phyloP scores from a whole-genome alignment of 306 rosid genomes.

The Canavalia ensiformis region DNA sequence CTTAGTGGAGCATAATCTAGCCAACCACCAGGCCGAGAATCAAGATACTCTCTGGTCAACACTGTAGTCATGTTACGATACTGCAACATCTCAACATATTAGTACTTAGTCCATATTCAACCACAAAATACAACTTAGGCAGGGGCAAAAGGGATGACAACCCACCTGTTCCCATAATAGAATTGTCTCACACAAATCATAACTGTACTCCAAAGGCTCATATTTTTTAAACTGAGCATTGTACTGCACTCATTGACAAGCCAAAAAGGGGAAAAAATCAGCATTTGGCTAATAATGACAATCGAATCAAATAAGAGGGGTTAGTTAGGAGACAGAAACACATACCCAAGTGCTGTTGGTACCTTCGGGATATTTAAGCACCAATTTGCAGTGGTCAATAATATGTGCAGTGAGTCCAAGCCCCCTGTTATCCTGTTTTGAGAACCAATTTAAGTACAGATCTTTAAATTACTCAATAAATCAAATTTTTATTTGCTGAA shows the following conservation, averaged over 20 bases:
- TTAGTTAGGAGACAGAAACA: slow-evolving; percentile 30
- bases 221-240: slow-evolving; percentile 84
- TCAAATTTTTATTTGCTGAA: no score
- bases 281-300: slow-evolving; percentile 29
- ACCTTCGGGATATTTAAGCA: slow-evolving; percentile 85
- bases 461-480: not conserved
- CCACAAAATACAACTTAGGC: slow-evolving; percentile 32
- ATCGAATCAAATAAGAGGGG: slow-evolving; percentile 10
- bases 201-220: slow-evolving; percentile 86
- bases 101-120: slow-evolving; percentile 50
- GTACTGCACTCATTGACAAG: slow-evolving; percentile 67
- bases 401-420: slow-evolving; percentile 92
- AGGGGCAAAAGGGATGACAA: slow-evolving; percentile 31
- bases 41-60: slow-evolving; percentile 92
- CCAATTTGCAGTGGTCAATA: slow-evolving; percentile 81
- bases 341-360: slow-evolving; percentile 98
- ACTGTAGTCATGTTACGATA: slow-evolving; percentile 98
- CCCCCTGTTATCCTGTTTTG: slow-evolving; percentile 87
- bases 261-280: slow-evolving; percentile 12
- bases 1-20: slow-evolving; percentile 85
- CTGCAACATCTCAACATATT: slow-evolving; percentile 63
- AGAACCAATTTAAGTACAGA: slow-evolving; percentile 42
- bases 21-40: slow-evolving; percentile 93
- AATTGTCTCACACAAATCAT: slow-evolving; percentile 84
- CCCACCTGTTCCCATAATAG: slow-evolving; percentile 96